A percentile compares a stretch with the other conserved stretches of the same genome.
phyloP scores from a whole-genome alignment of 192 early-diverging fungal species.

The Entomortierella beljakovae region DNA sequence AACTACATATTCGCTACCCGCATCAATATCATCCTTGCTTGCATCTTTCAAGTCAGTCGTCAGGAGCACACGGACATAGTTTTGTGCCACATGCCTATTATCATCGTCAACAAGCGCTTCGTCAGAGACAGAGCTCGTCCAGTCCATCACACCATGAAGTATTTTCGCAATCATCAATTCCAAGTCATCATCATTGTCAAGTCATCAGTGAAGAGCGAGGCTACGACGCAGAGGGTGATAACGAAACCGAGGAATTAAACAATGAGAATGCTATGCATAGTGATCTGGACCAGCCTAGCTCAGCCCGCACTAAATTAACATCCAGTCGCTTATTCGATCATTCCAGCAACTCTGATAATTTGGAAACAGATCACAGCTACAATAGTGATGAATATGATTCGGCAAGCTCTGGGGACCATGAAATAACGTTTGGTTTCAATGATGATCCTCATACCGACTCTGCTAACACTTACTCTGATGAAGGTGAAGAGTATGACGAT shows the following conservation, averaged over 20 bases:
- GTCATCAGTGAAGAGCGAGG: not conserved
- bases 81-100: not conserved
- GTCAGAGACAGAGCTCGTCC: not conserved
- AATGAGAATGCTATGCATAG: not conserved
- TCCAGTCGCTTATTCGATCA: not conserved
- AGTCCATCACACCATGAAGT: not conserved
- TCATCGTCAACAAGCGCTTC: not conserved
- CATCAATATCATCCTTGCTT: slow-evolving; percentile 7
- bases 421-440: not conserved
- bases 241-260: slow-evolving; percentile 6
- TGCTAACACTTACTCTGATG: not conserved
- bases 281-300: not conserved
- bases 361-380: not conserved
- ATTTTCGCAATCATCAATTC: not conserved
- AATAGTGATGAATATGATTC: not conserved
- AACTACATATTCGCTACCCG: not conserved
- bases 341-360: not conserved
- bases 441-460: not conserved
- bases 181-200: not conserved
- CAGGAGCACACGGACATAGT: not conserved
- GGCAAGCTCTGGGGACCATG: slow-evolving; percentile 1
- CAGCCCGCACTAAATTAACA: not conserved
- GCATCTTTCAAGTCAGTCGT: not conserved
- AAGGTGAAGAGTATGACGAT: slow-evolving; percentile 6
- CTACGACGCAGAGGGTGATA: slow-evolving; percentile 18